Conservation (phyloP, 352 stramenopile species). For the Phytophthora hibernalis region DNA sequence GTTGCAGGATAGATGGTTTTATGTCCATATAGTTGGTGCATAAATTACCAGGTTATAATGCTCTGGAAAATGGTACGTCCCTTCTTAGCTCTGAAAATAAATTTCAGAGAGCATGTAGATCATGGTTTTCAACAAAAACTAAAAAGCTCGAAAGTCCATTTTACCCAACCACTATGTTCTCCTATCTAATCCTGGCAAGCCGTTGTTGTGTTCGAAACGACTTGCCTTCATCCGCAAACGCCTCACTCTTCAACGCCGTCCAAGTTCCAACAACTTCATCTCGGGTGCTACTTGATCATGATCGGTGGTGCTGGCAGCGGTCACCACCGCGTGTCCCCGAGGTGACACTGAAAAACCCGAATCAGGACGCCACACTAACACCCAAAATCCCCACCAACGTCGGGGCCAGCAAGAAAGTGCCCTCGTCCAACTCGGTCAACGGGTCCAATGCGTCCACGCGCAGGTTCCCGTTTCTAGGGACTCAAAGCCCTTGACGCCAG, state of each 20-base stretch:
- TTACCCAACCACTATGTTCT: neutral
- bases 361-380: constrained; percentile 61
- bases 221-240: neutral
- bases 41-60: no score
- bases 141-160: no score
- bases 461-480: constrained; percentile 27
- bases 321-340: constrained; percentile 76
- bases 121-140: no score
- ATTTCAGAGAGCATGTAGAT: no score
- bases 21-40: no score
- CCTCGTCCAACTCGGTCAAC: constrained; percentile 9
- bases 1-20: no score
- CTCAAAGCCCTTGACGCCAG: constrained; percentile 33
- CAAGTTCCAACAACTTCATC: neutral
- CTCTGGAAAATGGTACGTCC: no score
- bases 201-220: constrained; percentile 24
- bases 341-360: constrained; percentile 72
- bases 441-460: constrained; percentile 1
- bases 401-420: constrained; percentile 39
- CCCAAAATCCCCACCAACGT: constrained; percentile 65
- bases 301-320: constrained; percentile 35
- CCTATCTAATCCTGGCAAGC: constrained; percentile 21
- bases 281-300: no score
- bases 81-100: no score
- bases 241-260: constrained; percentile 17